These are phyloP conservation scores for Xylariales sp. DNA, from an alignment of 2,329 filamentous ascomycete species.

Conservation along the genomic window DNA sequence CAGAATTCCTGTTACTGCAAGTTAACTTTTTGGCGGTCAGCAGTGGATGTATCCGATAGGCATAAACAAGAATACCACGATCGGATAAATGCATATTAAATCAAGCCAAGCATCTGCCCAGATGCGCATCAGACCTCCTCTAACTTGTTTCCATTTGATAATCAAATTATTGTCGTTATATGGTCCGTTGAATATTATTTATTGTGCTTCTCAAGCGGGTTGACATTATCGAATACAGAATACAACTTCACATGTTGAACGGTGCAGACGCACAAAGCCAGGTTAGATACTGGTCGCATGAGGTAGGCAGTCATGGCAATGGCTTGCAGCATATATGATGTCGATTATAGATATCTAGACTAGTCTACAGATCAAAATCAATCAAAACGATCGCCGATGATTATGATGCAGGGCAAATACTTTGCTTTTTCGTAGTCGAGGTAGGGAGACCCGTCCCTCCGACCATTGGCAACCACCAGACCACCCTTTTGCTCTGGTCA, in stretches of 20 bases:
- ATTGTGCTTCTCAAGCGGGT: too few species aligned
- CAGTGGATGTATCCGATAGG: conserved; percentile 13
- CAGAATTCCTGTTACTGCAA: conserved; percentile 42
- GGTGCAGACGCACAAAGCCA: too few species aligned
- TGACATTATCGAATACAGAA: too few species aligned
- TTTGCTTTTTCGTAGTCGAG: conserved; percentile 9
- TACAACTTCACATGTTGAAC: too few species aligned
- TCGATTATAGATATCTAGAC: conserved; percentile 10
- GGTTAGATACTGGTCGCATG: too few species aligned
- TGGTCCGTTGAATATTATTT: too few species aligned
- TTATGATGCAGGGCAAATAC: conserved; percentile 7
- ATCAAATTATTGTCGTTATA: too few species aligned
- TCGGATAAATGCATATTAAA: conserved; percentile 13
- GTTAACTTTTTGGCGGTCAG: conserved; percentile 48
- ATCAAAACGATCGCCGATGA: background rate
- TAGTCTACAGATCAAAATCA: conserved; percentile 27
- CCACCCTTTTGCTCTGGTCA: conserved; percentile 21
- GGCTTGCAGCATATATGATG: conserved; percentile 4
- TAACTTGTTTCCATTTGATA: too few species aligned
- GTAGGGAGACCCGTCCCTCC: conserved; percentile 13
- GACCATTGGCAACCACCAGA: conserved; percentile 23
- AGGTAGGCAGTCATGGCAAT: background rate
- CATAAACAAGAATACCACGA: too few species aligned
- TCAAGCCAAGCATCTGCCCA: background rate
- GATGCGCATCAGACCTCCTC: too few species aligned